A percentile compares a stretch with the other conserved stretches of the same genome.
Evolutionary conservation across 2,329 filamentous ascomycete species (phyloP).

Genomic region (Fusarium phyllophilum): DNA sequence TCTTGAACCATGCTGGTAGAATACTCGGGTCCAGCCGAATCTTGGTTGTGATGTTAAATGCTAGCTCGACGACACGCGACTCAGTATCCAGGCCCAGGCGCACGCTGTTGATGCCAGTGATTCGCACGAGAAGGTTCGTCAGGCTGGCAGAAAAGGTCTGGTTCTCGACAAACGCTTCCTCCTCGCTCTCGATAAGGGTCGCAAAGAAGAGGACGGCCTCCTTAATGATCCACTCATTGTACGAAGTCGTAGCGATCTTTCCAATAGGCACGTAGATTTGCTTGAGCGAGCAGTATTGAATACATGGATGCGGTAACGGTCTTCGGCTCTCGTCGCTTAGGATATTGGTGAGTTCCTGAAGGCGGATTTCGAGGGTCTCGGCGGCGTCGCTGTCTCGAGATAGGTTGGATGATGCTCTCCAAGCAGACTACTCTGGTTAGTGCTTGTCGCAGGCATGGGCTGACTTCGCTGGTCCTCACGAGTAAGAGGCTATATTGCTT

Average conservation of each 20-base stretch:
- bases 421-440: conserved; percentile 57
- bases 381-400: conserved; percentile 69
- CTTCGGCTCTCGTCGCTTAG: conserved; percentile 90
- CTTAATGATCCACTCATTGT: conserved; percentile 86
- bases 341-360: conserved; percentile 74
- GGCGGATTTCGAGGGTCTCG: conserved; percentile 69
- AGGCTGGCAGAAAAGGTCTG: conserved; percentile 85
- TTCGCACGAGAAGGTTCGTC: conserved; percentile 85
- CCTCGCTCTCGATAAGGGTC: conserved; percentile 93
- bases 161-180: conserved; percentile 93
- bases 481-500: conserved; percentile 72
- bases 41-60: conserved; percentile 97
- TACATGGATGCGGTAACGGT: conserved; percentile 89
- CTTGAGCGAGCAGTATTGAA: conserved; percentile 84
- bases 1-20: conserved; percentile 90
- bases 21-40: conserved; percentile 90
- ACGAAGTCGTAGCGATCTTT: conserved; percentile 86
- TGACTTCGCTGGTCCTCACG: conserved; percentile 52
- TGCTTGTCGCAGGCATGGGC: background rate
- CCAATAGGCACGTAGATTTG: conserved; percentile 91
- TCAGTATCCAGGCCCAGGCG: conserved; percentile 84
- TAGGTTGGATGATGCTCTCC: conserved; percentile 70
- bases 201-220: conserved; percentile 89
- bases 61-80: conserved; percentile 87
- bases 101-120: conserved; percentile 78